phyloP scores from a whole-genome alignment of 805 yeast genomes.

The Wickerhamiella kazuoi region DNA sequence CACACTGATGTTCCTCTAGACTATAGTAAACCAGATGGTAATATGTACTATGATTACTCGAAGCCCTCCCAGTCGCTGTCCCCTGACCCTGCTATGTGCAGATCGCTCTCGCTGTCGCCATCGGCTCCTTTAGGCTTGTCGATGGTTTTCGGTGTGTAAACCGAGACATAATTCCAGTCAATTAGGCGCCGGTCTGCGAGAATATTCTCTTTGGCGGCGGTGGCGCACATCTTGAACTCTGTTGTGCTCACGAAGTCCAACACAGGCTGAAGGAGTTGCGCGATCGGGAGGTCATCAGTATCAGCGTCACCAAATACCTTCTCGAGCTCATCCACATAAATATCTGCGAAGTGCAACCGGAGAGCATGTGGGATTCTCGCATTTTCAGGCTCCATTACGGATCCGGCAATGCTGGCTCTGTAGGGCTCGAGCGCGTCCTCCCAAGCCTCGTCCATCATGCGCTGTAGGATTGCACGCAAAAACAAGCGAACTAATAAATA shows the following conservation, averaged over 20 bases:
- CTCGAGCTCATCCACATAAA: constrained; percentile 71
- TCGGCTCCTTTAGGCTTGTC: constrained; percentile 12
- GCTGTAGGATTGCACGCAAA: constrained; percentile 43
- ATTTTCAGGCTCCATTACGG: constrained; percentile 32
- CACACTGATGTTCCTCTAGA: too few species aligned
- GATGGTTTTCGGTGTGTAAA: constrained; percentile 7
- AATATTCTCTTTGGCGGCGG: constrained; percentile 47
- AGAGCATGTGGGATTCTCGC: constrained; percentile 50
- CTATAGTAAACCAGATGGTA: too few species aligned
- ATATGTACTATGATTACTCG: constrained; percentile 14
- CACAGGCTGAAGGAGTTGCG: constrained; percentile 42
- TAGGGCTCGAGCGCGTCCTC: constrained; percentile 30
- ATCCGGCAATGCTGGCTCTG: constrained; percentile 23
- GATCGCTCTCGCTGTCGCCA: constrained; percentile 19
- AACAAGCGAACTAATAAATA: constrained; percentile 65
- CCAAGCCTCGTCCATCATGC: constrained; percentile 41
- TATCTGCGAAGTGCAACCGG: constrained; percentile 71
- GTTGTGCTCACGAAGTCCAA: constrained; percentile 29
- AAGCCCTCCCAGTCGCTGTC: constrained; percentile 23
- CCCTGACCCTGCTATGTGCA: too few species aligned
- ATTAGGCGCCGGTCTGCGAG: constrained; percentile 43
- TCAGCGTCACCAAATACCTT: constrained; percentile 35
- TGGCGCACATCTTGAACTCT: constrained; percentile 45
- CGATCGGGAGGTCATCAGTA: constrained; percentile 34
- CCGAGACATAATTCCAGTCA: constrained; percentile 36